Conservation (phyloP, 2,329 filamentous ascomycete genomes). For the Penicillium brevicompactum region DNA sequence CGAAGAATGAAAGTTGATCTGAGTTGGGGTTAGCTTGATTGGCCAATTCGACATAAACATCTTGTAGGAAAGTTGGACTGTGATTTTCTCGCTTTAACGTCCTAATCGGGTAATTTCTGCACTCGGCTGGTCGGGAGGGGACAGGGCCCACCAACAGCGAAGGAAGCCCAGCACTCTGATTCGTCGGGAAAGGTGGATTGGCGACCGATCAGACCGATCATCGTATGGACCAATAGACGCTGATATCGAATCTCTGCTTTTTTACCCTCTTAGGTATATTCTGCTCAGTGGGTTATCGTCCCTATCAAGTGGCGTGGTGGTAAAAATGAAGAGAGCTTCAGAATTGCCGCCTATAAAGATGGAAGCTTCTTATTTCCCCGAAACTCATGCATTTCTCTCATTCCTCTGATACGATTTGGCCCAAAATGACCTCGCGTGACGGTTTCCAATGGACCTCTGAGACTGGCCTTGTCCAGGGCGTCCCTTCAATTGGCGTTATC, state of each 20-base stretch:
- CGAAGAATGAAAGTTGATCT: not conserved
- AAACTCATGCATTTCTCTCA: not conserved
- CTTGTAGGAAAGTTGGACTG: not conserved
- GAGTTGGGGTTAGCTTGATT: not conserved
- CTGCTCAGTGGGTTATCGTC: not conserved
- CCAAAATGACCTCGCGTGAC: conserved; percentile 26
- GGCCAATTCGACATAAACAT: not conserved
- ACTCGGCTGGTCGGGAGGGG: not conserved
- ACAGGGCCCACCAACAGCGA: not conserved
- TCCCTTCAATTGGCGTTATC: conserved; percentile 25
- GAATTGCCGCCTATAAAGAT: not conserved
- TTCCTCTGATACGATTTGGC: not conserved
- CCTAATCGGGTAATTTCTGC: not conserved
- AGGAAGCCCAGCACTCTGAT: not conserved
- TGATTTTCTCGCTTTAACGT: not conserved
- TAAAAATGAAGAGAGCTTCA: not conserved
- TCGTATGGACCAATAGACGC: not conserved
- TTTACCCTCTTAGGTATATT: conserved; percentile 4
- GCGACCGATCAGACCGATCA: not conserved
- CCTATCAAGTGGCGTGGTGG: not conserved
- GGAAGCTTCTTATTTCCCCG: not conserved
- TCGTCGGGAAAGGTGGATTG: not conserved
- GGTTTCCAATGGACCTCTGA: conserved; percentile 30
- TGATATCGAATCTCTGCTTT: conserved; percentile 5
- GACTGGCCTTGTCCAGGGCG: conserved; percentile 20